A percentile compares a stretch with the other conserved stretches of the same genome.
phyloP scores from a whole-genome alignment of 768 basidiomycete genomes.

The Tulasnella sp. region DNA sequence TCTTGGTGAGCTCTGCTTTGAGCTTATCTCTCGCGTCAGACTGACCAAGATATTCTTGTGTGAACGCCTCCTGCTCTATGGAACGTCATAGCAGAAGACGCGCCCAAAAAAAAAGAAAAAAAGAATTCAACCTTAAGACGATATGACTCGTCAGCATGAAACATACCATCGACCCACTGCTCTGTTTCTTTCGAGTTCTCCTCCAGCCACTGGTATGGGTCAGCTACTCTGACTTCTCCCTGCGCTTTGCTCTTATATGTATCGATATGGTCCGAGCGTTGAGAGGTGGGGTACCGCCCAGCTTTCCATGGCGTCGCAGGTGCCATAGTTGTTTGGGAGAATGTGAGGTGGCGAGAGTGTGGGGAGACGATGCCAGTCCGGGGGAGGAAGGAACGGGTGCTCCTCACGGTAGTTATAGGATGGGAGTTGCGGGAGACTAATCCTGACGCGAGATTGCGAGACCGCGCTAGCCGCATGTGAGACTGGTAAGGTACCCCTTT shows the following conservation, averaged over 20 bases:
- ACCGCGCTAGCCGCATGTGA: too few species aligned
- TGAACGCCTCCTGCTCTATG: constrained; percentile 43
- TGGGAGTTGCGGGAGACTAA: too few species aligned
- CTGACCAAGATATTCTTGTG: constrained; percentile 48
- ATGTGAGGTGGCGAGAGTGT: too few species aligned
- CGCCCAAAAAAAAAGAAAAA: too few species aligned
- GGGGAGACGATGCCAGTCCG: too few species aligned
- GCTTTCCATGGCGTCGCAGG: constrained; percentile 35
- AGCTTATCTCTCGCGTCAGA: constrained; percentile 48
- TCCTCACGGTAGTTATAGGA: too few species aligned
- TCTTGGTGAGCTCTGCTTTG: constrained; percentile 45
- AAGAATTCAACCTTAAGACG: too few species aligned
- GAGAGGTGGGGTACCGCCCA: constrained; percentile 40
- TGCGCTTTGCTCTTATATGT: constrained; percentile 51
- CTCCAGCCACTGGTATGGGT: constrained; percentile 72
- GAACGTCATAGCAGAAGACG: too few species aligned
- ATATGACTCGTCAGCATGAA: background rate
- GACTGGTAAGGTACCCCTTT: too few species aligned
- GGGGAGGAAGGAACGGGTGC: too few species aligned
- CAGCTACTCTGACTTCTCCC: constrained; percentile 51
- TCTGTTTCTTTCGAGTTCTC: constrained; percentile 51
- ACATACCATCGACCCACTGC: constrained; percentile 26
- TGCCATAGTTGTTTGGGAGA: constrained; percentile 22
- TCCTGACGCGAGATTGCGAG: too few species aligned
- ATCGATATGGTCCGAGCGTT: constrained; percentile 56